Conservation (phyloP, 306 rosid genomes). For the Senna siamea region DNA sequence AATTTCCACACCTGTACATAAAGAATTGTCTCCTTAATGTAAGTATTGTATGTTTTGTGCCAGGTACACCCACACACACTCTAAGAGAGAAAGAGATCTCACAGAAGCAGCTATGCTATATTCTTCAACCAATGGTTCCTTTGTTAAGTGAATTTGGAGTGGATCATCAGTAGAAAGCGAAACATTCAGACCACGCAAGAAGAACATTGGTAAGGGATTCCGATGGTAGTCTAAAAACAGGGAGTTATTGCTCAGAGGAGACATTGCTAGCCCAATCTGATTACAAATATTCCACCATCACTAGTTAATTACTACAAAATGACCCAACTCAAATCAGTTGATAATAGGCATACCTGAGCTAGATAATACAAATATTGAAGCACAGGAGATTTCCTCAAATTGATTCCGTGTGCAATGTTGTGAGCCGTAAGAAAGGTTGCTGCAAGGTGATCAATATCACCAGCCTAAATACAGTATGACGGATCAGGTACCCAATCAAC, state of each 20-base stretch:
- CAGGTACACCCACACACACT: neutral
- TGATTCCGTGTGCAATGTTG: conserved; percentile 74
- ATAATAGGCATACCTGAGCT: conserved; percentile 67
- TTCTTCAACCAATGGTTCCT: conserved; percentile 98
- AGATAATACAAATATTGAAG: conserved; percentile 73
- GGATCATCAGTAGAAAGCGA: conserved; percentile 99
- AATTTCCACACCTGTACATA: conserved; percentile 87
- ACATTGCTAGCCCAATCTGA: conserved; percentile 97
- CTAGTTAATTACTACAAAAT: neutral
- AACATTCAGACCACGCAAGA: conserved; percentile 92
- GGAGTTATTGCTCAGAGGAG: conserved; percentile 96
- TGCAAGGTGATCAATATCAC: conserved; percentile 85
- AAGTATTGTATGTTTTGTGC: conserved; percentile 5
- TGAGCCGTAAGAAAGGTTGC: conserved; percentile 69
- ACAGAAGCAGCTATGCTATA: conserved; percentile 99
- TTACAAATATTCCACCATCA: conserved; percentile 21
- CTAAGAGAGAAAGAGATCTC: conserved; percentile 41
- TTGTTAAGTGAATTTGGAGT: conserved; percentile 96
- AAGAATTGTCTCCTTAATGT: conserved; percentile 22
- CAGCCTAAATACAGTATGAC: conserved; percentile 56
- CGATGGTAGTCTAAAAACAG: conserved; percentile 95
- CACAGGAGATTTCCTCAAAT: conserved; percentile 76
- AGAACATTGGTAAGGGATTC: conserved; percentile 88
- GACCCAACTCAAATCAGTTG: conserved; percentile 30
- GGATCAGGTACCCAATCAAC: conserved; percentile 33